Percentiles rank a stretch among this genome's conserved stretches.
These are phyloP conservation scores for Neurospora sp. DNA, from an alignment of 495 filamentous ascomycete genomes.

Conservation along the genomic window DNA sequence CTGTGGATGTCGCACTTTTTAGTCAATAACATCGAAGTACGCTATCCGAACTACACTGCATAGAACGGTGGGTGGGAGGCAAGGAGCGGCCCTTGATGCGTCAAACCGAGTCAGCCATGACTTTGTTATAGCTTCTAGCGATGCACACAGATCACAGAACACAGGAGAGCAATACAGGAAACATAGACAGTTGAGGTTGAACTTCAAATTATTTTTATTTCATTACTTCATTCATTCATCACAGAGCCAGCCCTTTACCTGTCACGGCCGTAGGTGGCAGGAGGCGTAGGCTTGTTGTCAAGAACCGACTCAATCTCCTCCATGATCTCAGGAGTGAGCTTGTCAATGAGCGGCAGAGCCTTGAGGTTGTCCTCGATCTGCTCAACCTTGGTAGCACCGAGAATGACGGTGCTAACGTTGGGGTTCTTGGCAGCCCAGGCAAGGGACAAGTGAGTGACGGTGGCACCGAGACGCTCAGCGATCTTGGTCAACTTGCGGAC, in stretches of 20 bases:
- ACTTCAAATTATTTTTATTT: neutral
- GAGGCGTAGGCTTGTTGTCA: constrained; percentile 21
- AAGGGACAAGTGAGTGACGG: constrained; percentile 49
- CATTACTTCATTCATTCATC: neutral
- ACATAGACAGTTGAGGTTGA: neutral
- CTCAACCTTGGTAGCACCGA: constrained; percentile 59
- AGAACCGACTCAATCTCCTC: constrained; percentile 54
- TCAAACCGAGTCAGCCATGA: neutral
- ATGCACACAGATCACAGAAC: neutral
- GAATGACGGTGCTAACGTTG: constrained; percentile 64
- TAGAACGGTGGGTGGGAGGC: neutral
- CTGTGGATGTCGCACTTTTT: neutral
- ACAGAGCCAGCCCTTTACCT: neutral
- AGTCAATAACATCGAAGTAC: too few species aligned
- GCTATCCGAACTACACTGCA: neutral
- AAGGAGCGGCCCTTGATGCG: neutral
- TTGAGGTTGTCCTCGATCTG: constrained; percentile 61
- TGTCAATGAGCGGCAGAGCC: constrained; percentile 51
- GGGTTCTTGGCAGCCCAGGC: constrained; percentile 71
- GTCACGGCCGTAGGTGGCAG: constrained; percentile 11
- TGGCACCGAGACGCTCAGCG: constrained; percentile 55
- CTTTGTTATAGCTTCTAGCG: neutral
- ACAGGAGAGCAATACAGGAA: neutral
- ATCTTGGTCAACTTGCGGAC: constrained; percentile 44
- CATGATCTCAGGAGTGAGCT: constrained; percentile 56